Conservation (phyloP, 805 yeast genomes). For the Suhomyces xylopsoci region DNA sequence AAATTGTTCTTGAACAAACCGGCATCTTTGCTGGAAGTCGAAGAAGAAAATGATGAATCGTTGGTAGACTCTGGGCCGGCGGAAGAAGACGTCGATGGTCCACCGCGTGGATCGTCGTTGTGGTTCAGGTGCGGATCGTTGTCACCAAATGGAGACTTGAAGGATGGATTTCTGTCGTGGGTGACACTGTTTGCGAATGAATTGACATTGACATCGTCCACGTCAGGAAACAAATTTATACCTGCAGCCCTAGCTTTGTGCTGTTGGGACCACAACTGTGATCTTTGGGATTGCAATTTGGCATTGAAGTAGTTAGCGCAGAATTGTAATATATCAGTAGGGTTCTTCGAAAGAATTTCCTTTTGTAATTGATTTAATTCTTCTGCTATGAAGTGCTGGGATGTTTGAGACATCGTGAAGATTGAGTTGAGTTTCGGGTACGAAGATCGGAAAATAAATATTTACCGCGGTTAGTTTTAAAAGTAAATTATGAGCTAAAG, state of each 20-base stretch:
- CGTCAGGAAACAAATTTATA: conserved; percentile 42
- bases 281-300: conserved; percentile 59
- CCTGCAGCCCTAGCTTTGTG: conserved; percentile 50
- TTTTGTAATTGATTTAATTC: conserved; percentile 64
- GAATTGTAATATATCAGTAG: conserved; percentile 68
- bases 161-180: conserved; percentile 42
- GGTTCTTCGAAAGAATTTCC: conserved; percentile 51
- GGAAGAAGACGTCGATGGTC: conserved; percentile 3
- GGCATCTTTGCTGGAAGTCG: conserved; percentile 6
- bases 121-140: conserved; percentile 59
- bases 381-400: conserved; percentile 23
- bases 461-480: neutral
- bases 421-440: neutral
- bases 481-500: neutral
- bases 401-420: conserved; percentile 10
- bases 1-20: conserved; percentile 14
- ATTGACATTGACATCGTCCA: conserved; percentile 32
- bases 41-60: conserved; percentile 10
- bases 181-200: conserved; percentile 26
- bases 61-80: conserved; percentile 1
- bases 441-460: neutral
- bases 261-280: conserved; percentile 49
- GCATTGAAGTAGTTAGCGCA: conserved; percentile 69
- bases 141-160: conserved; percentile 61
- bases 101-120: conserved; percentile 15